Conservation (phyloP, 306 rosid species). For the Vigna angularis region DNA sequence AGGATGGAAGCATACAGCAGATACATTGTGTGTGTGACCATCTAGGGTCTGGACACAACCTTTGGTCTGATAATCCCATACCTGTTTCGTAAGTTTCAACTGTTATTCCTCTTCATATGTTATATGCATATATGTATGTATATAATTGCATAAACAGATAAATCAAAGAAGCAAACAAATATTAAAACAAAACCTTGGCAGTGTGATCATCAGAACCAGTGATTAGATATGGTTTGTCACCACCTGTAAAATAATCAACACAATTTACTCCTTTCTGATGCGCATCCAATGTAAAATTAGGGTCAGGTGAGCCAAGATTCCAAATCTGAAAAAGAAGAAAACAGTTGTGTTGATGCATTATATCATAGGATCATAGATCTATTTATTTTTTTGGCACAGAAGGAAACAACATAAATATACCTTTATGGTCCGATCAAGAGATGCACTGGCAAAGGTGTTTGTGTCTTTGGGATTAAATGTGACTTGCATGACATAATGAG, state of each 20-base stretch:
- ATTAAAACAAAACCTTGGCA: conserved; percentile 73
- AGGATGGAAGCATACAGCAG: conserved; percentile 99
- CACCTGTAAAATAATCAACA: conserved; percentile 98
- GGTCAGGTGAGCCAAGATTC: conserved; percentile 99
- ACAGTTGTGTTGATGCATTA: conserved; percentile 41
- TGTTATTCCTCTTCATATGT: conserved; percentile 45
- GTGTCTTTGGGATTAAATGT: conserved; percentile 99
- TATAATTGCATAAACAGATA: background rate
- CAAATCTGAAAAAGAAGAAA: conserved; percentile 71
- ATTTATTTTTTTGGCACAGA: background rate
- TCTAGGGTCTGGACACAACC: conserved; percentile 99
- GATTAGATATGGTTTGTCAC: conserved; percentile 96
- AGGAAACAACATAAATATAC: conserved; percentile 52
- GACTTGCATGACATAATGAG: conserved; percentile 99
- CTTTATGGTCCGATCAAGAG: conserved; percentile 99
- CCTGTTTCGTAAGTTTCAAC: conserved; percentile 59
- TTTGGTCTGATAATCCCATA: conserved; percentile 99
- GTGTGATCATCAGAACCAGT: conserved; percentile 99
- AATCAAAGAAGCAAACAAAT: conserved; percentile 1
- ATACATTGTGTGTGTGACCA: conserved; percentile 99
- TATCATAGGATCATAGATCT: conserved; percentile 39
- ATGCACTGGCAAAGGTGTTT: conserved; percentile 99
- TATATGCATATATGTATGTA: background rate
- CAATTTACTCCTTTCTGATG: conserved; percentile 99
- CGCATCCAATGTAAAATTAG: conserved; percentile 98